Conservation (phyloP, 768 basidiomycete species). For the Macrolepiota albuminosa region DNA sequence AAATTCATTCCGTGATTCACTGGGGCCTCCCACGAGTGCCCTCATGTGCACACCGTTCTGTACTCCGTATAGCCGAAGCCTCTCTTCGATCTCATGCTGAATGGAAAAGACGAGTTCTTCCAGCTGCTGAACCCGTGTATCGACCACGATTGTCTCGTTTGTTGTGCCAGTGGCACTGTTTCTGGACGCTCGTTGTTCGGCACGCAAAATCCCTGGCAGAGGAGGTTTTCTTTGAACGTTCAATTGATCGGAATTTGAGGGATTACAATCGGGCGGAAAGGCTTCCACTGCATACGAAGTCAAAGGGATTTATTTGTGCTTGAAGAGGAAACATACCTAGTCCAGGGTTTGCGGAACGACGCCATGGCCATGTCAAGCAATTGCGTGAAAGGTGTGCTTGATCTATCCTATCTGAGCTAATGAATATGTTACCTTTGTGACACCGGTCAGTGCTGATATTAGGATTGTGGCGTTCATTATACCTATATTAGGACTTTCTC, state of each 20-base stretch:
- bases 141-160: neutral
- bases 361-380: neutral
- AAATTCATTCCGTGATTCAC: neutral
- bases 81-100: neutral
- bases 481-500: neutral
- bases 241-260: neutral
- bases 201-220: neutral
- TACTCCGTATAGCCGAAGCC: neutral
- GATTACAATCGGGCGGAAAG: neutral
- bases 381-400: neutral
- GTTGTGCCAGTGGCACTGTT: neutral
- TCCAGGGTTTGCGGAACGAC: neutral
- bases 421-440: neutral
- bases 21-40: neutral
- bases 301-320: neutral
- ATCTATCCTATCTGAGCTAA: neutral
- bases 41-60: neutral
- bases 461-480: neutral
- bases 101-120: neutral
- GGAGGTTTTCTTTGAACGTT: neutral
- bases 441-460: neutral
- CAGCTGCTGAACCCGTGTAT: neutral
- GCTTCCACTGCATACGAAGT: neutral
- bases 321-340: neutral
- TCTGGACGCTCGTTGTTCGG: neutral